Evolutionary conservation across 352 stramenopile species (phyloP), one percentile per base, ranked within the genome.

Genomic region (Globisporangium recalcitrans): DNA sequence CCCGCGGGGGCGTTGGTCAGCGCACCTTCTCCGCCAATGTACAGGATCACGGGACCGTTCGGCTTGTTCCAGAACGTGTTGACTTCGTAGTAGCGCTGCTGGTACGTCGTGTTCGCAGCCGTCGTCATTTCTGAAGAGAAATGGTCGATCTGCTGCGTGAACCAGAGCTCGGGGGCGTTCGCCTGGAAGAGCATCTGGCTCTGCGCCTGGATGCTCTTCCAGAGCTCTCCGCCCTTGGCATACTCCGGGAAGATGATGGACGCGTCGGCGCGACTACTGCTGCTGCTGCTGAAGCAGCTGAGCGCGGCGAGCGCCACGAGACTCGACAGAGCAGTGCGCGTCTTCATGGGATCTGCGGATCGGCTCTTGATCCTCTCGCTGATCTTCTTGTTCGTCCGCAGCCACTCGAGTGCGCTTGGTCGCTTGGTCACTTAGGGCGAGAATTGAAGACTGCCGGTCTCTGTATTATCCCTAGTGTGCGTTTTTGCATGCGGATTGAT

Each of bases 21-120:
- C 11, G 80, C 70, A 19, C 77, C 88, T 71, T 96, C 87, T 38
- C 88, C 88, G 29, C 87, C 85, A 47, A 96, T 95, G 62, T 88
- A 91, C 34, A 95, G 73, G 63, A 96, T 89, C 40, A 96, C 73
- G 14, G 87, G 85, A 0, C 70, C 78, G 54, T 82, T 64, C 1
- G 80, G 68, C 26, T 68, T 58, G 32, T 49, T 72, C 76, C 77
- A 93, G 68, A 74, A 85, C 38, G 70, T 77, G 55, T 91, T 74
- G 60, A 78, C 68, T 57, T 90, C 76, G 71, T 93, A 93, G 64
- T 84, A 93, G 21, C 84, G 81, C 63, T 93, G 84, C 64, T 83
- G 72, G 67, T 85, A 93, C 9, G 80, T 88, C 57, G 61, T 62
- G 52, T 68, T 72, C 21, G 11, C n/a, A 21, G 26, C 13, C 22